Conservation (phyloP, 2,329 filamentous ascomycete species). For the Claviceps spartinae region DNA sequence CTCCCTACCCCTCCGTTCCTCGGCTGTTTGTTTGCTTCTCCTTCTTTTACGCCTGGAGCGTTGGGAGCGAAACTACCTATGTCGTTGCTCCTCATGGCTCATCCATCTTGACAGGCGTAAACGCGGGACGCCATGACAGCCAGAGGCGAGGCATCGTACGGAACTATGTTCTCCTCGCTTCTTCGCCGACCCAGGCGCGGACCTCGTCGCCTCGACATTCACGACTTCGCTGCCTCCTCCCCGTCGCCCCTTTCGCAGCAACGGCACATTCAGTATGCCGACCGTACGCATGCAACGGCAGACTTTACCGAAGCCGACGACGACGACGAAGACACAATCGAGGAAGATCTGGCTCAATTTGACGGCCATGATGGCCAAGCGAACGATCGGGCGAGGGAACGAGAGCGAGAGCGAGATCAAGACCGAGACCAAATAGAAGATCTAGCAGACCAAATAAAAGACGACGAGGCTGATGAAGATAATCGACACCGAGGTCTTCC, state of each 20-base stretch:
- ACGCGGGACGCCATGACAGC: constrained; percentile 7
- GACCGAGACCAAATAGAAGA: constrained; percentile 32
- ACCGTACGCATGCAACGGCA: constrained; percentile 40
- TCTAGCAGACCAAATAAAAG: constrained; percentile 27
- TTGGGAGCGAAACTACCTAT: background rate
- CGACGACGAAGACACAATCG: constrained; percentile 28
- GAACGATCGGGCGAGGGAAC: constrained; percentile 35
- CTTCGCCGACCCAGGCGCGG: constrained; percentile 20
- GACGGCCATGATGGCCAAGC: constrained; percentile 33
- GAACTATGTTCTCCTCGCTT: constrained; percentile 24
- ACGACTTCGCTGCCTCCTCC: constrained; percentile 18
- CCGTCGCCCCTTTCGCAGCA: constrained; percentile 17
- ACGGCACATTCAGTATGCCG: constrained; percentile 14
- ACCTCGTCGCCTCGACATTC: constrained; percentile 20
- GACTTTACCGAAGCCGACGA: constrained; percentile 54
- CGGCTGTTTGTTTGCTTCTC: constrained; percentile 1
- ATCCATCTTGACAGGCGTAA: constrained; percentile 14
- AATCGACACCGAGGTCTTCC: constrained; percentile 24
- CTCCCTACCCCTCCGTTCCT: background rate
- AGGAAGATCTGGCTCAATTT: constrained; percentile 15
- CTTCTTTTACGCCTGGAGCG: background rate
- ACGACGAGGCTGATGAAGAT: constrained; percentile 17
- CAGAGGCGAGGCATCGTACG: constrained; percentile 5
- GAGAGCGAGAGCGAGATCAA: constrained; percentile 22
- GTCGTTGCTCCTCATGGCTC: constrained; percentile 9